Evolutionary conservation across 2,329 filamentous ascomycete genomes (phyloP).

Genomic region (Neocatenulostroma microsporum): DNA sequence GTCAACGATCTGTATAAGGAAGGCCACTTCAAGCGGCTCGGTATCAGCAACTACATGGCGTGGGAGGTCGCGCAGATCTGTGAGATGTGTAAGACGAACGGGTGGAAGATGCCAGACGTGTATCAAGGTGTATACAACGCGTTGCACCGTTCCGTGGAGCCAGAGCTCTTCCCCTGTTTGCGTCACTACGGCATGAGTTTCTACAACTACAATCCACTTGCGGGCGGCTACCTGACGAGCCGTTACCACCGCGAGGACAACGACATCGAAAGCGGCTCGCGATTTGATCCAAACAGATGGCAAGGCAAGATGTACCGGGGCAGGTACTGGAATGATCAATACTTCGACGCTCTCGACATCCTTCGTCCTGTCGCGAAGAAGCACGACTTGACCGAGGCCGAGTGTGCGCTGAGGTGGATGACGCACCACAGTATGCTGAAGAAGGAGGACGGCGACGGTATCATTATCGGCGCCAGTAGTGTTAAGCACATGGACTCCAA

Average conservation of each 20-base stretch:
- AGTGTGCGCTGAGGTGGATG: slow-evolving; percentile 40
- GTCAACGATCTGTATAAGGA: slow-evolving; percentile 40
- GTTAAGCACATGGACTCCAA: slow-evolving; percentile 32
- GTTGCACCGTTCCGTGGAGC: slow-evolving; percentile 31
- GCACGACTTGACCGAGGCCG: slow-evolving; percentile 34
- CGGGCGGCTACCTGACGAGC: slow-evolving; percentile 39
- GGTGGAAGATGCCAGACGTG: slow-evolving; percentile 36
- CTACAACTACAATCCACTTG: slow-evolving; percentile 37
- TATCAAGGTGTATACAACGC: slow-evolving; percentile 42
- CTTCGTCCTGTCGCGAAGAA: slow-evolving; percentile 30
- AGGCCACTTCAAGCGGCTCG: slow-evolving; percentile 39
- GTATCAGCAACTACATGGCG: slow-evolving; percentile 40
- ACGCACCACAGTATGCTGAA: slow-evolving; percentile 35
- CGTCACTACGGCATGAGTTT: slow-evolving; percentile 37
- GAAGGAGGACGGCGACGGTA: slow-evolving; percentile 27
- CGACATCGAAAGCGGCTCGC: slow-evolving; percentile 11
- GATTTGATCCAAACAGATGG: not conserved
- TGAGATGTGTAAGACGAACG: slow-evolving; percentile 18
- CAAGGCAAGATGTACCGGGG: not conserved
- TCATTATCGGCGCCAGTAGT: slow-evolving; percentile 31
- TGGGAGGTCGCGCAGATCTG: not conserved
- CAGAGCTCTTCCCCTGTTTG: slow-evolving; percentile 36
- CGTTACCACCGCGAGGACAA: slow-evolving; percentile 30
- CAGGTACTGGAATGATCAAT: not conserved
- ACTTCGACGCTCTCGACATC: slow-evolving; percentile 34